Percentiles rank a stretch among this genome's conserved stretches.
Conservation (phyloP, 352 stramenopile genomes). For the Albugo laibachii region DNA sequence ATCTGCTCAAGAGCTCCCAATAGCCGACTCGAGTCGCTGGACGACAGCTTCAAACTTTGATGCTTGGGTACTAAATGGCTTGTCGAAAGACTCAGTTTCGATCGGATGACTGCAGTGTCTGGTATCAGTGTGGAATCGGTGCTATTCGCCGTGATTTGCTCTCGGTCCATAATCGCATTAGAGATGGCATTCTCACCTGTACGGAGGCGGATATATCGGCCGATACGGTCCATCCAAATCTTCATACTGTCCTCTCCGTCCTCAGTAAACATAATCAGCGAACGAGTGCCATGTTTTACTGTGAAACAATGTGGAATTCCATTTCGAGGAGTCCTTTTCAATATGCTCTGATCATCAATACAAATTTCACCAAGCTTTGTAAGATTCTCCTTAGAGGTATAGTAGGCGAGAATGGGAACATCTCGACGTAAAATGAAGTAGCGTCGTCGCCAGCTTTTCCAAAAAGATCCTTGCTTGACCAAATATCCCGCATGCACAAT, state of each 20-base stretch:
- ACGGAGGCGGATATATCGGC: not conserved
- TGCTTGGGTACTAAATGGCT: too few species aligned
- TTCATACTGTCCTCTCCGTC: slow-evolving; percentile 26
- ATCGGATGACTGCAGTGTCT: too few species aligned
- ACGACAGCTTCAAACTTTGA: too few species aligned
- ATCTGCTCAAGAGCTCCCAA: too few species aligned
- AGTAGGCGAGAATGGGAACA: slow-evolving; percentile 56
- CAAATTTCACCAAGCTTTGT: slow-evolving; percentile 63
- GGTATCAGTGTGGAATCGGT: too few species aligned
- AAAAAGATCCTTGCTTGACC: slow-evolving; percentile 76
- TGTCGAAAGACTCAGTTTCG: too few species aligned
- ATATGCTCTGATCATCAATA: slow-evolving; percentile 38
- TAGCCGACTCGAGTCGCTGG: too few species aligned
- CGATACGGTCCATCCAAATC: slow-evolving; percentile 41
- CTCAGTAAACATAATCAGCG: slow-evolving; percentile 51
- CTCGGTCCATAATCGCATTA: too few species aligned
- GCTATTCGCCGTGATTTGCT: too few species aligned
- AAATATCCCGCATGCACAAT: slow-evolving; percentile 64
- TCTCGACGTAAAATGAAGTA: slow-evolving; percentile 74
- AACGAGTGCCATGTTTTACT: slow-evolving; percentile 40
- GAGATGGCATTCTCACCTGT: too few species aligned
- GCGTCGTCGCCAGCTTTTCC: slow-evolving; percentile 62
- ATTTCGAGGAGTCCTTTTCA: slow-evolving; percentile 24
- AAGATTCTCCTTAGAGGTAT: slow-evolving; percentile 50
- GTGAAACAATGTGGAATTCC: slow-evolving; percentile 43